Percentiles rank a stretch among this genome's conserved stretches.
Conservation (phyloP, 768 basidiomycete genomes). For the Calocybe gangraenosa region DNA sequence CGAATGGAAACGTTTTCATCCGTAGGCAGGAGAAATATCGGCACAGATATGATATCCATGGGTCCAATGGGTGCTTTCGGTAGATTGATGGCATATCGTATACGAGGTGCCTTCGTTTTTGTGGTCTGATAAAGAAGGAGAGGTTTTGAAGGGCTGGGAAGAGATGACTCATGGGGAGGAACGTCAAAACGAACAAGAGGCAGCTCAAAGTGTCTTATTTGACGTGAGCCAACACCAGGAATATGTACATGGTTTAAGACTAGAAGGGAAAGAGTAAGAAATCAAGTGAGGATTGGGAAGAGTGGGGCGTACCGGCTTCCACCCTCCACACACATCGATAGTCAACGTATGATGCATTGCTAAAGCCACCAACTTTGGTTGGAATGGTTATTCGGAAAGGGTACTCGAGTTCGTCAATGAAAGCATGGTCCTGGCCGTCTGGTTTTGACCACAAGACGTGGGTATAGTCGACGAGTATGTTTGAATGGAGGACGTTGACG, state of each 20-base stretch:
- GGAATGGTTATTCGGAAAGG: conserved; percentile 74
- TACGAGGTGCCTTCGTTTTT: conserved; percentile 52
- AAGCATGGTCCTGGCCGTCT: conserved; percentile 49
- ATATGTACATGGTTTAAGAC: conserved; percentile 68
- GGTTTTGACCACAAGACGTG: conserved; percentile 68
- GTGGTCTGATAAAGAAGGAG: conserved; percentile 37
- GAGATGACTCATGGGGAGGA: conserved; percentile 36
- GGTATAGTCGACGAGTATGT: conserved; percentile 64
- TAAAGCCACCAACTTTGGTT: conserved; percentile 55
- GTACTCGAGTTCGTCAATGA: conserved; percentile 61
- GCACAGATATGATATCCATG: conserved; percentile 64
- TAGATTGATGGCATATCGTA: conserved; percentile 55
- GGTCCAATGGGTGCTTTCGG: conserved; percentile 66
- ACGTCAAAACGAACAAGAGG: conserved; percentile 68
- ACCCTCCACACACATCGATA: conserved; percentile 81
- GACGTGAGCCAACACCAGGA: conserved; percentile 60
- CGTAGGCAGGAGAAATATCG: conserved; percentile 55
- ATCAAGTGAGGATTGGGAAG: conserved; percentile 9
- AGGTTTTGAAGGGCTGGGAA: conserved; percentile 31
- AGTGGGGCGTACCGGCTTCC: conserved; percentile 61
- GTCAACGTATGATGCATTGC: conserved; percentile 69
- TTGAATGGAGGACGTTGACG: conserved; percentile 52
- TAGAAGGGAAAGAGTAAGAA: conserved; percentile 25
- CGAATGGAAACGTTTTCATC: conserved; percentile 57
- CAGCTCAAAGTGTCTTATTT: conserved; percentile 68